These are phyloP conservation scores for Trichosporon sp. DNA, from an alignment of 1,284 basidiomycete species.

Conservation along the genomic window DNA sequence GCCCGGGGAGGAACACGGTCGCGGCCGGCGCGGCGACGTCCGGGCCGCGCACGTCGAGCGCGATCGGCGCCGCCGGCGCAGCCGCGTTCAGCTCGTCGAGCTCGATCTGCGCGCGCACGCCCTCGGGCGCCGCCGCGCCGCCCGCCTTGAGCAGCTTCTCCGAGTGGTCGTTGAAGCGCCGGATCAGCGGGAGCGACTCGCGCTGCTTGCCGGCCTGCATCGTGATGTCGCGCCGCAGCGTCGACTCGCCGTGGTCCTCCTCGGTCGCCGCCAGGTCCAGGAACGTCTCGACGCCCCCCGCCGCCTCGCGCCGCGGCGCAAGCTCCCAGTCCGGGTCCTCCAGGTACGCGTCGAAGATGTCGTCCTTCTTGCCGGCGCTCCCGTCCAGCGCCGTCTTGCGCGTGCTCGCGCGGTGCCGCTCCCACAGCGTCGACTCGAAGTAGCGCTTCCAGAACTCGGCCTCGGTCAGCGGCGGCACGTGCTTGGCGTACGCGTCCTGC, in stretches of 20 bases:
- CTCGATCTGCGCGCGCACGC: slow-evolving; percentile 66
- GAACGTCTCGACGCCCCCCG: slow-evolving; percentile 68
- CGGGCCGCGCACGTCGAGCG: slow-evolving; percentile 64
- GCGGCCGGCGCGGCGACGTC: slow-evolving; percentile 19
- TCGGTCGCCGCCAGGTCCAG: slow-evolving; percentile 82
- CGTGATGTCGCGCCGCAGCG: slow-evolving; percentile 82
- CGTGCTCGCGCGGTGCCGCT: slow-evolving; percentile 87
- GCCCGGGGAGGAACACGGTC: slow-evolving; percentile 34
- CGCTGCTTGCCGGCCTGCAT: slow-evolving; percentile 92
- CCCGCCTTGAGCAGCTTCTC: slow-evolving; percentile 62
- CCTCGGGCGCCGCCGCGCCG: slow-evolving; percentile 7
- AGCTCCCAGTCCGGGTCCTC: slow-evolving; percentile 89
- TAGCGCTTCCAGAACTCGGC: slow-evolving; percentile 94
- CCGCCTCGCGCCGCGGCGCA: slow-evolving; percentile 67
- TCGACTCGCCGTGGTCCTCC: slow-evolving; percentile 86
- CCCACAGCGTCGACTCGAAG: slow-evolving; percentile 91
- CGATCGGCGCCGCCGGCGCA: slow-evolving; percentile 61
- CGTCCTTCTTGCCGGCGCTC: slow-evolving; percentile 81
- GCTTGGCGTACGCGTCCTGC: slow-evolving; percentile 82
- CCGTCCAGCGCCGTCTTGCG: slow-evolving; percentile 56
- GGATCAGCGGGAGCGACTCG: slow-evolving; percentile 82
- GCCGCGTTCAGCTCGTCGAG: slow-evolving; percentile 77
- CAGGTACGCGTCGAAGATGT: slow-evolving; percentile 92
- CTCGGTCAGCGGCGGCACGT: slow-evolving; percentile 77
- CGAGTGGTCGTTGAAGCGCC: slow-evolving; percentile 97